Base-by-base conservation (phyloP, 306 rosid species). In the Vigna trinervia region DNA sequence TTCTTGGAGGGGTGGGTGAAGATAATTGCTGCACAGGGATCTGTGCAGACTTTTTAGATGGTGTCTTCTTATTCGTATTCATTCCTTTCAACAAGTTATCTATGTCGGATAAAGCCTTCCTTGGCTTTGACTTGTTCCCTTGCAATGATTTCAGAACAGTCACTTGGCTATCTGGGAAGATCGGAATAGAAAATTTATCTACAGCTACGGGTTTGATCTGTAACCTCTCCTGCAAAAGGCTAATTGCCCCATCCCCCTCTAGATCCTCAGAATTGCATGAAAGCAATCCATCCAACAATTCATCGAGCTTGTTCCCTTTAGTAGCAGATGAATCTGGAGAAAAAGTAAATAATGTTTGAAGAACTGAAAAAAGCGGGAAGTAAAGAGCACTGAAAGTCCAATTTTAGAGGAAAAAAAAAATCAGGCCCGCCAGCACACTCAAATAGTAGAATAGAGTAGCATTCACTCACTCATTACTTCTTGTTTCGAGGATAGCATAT, bases 1-100 rank as follows among this genome's bases (percentile, higher is more conserved):
- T 90, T 84, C 78, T 90, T 70, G 93, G 88, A 64, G 92, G 91
- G 53, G 89, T 83, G 77, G 96, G 96, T 53, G 94, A 86, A 79
- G 86, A 82, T 74, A 80, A 69, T 38, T 77, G 83, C 83, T 69
- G 81, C 54, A 66, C 22, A 65, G 79, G 45, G 47, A 51, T 78
- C 80, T 81, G 91, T 56, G 69, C 71, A 28, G 78, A 76, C 71
- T 17, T 77, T 64, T 39, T 73, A 12, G 50, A 75, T 38, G 87
- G 84, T 41, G 91, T 89, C 83, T 65, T 82, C 43, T 57, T 43
- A 41, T 72, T 68, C 20, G 61, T 69, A 47, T 65, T 58, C 19
- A 69, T 73, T 77, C 82, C 86, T 67, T 77, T 83, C 59, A 88
- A 36, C 61, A 86, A 52, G 79, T 88, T 89, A 64, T 69, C 87